A percentile compares a stretch with the other conserved stretches of the same genome.
phyloP scores from a whole-genome alignment of 179 eudicot genomes.

The Sideroxylon spinosum region DNA sequence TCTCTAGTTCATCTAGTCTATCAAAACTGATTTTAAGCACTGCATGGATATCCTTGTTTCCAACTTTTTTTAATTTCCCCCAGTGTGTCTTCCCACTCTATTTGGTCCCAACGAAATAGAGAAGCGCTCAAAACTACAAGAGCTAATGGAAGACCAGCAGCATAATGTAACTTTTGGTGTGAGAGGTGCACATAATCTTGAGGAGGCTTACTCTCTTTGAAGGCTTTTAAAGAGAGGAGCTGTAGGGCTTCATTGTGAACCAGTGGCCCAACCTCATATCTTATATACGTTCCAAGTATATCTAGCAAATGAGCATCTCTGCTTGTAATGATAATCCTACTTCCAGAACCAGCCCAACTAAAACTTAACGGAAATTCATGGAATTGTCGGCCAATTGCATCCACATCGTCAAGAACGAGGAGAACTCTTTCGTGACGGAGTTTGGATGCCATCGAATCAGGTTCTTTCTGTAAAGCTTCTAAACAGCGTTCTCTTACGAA shows the following conservation, averaged over 20 bases:
- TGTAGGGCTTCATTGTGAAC: conserved; percentile 15
- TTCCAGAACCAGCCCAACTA: not conserved
- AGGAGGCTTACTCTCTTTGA: not conserved
- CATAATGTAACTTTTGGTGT: not conserved
- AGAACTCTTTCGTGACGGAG: conserved; percentile 1
- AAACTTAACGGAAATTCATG: not conserved
- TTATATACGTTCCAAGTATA: not conserved
- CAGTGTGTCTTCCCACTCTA: conserved; percentile 1
- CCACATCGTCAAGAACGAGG: conserved; percentile 17
- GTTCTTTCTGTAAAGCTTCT: conserved; percentile 5
- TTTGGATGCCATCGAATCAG: not conserved
- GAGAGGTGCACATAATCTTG: conserved; percentile 8
- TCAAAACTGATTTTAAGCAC: not conserved
- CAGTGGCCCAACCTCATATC: not conserved
- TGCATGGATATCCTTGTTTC: not conserved
- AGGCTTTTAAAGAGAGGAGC: conserved; percentile 16
- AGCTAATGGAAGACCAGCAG: conserved; percentile 23
- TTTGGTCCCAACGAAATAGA: not conserved
- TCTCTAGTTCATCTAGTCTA: not conserved
- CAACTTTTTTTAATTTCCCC: not conserved
- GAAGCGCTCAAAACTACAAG: conserved; percentile 20
- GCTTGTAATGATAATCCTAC: conserved; percentile 20
- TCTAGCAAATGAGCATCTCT: conserved; percentile 10
- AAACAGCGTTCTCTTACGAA: not conserved
- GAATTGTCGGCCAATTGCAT: not conserved